These are phyloP conservation scores for Verticillium albo-atrum DNA, from an alignment of 2,329 filamentous ascomycete genomes.

Conservation along the genomic window DNA sequence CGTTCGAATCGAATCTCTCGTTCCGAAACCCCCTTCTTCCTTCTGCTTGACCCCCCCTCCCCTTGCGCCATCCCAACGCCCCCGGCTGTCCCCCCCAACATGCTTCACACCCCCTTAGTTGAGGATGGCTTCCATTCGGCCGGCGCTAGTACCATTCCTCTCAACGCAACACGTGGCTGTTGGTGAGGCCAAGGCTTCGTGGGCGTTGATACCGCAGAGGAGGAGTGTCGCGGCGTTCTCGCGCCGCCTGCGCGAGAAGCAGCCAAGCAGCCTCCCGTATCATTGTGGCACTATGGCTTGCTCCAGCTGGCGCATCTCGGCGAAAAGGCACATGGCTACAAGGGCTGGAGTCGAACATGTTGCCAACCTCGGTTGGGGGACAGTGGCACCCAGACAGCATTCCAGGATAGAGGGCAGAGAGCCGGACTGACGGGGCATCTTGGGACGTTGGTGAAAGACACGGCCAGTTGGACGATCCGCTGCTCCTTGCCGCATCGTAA, in stretches of 20 bases:
- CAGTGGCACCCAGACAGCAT: background rate
- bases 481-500: background rate
- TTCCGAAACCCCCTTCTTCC: background rate
- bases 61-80: background rate
- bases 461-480: background rate
- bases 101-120: background rate
- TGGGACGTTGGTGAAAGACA: background rate
- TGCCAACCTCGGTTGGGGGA: background rate
- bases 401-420: background rate
- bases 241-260: background rate
- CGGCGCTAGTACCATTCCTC: slow-evolving; percentile 6
- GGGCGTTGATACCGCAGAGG: background rate
- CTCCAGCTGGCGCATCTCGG: slow-evolving; percentile 6
- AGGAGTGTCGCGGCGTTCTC: background rate
- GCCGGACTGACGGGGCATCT: background rate
- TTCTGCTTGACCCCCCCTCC: background rate
- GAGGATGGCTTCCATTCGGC: slow-evolving; percentile 7
- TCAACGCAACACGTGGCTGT: slow-evolving; percentile 10
- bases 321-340: slow-evolving; percentile 8
- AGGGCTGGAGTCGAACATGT: background rate
- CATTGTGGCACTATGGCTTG: slow-evolving; percentile 2
- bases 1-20: background rate
- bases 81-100: background rate
- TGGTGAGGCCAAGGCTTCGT: slow-evolving; percentile 1
- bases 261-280: background rate